Base-by-base conservation (phyloP, 306 rosid species). In the Cucumis hystrix region DNA sequence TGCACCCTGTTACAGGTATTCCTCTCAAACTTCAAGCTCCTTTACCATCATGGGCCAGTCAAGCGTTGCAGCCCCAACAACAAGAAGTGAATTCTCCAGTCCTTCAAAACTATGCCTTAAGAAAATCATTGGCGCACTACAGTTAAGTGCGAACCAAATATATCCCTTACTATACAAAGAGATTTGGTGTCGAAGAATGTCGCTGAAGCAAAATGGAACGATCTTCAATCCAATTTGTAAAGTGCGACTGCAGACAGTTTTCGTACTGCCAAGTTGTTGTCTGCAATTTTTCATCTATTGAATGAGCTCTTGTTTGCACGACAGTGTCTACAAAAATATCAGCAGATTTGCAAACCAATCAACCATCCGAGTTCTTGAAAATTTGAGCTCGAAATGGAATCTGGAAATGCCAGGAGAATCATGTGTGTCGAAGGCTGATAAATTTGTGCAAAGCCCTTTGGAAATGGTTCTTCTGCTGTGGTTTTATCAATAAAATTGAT, bases 1-100 rank as follows among this genome's bases (percentile, higher is more conserved):
- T 83, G 78, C 98, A 95, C 62, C 97, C 98, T 41, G 80, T 92
- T 18, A 90, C 90, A 11, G 89, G 89, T 71, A 62, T 84, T 84
- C 86, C 56, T 37, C n/a, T 89, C 52, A 40, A 66, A 40, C 33
- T 95, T 21, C 83, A 1, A 51, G 90, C 97, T 23, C 97, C 97
- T 41, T 83, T 92, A 18, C 97, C 96, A 12, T 75, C 23, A 5
- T 95, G 97, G 97, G 93, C 88, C 13, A 73, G 78, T 45, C 86
- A 83, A 66, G 85, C 82, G 6, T 76, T 75, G 80, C 87, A 70
- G 54, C 86, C 41, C 25, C 77, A 80, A 74, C 74, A 40, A 67
- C 30, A 41, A 41, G 16, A 43, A 47, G 35, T 69, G 75, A 69
- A 15, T 18, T 67, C 30, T 41, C 54, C 74, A 51, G 39, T n/a